phyloP scores from a whole-genome alignment of 1,139 yeast species.

The Spathaspora sp. region DNA sequence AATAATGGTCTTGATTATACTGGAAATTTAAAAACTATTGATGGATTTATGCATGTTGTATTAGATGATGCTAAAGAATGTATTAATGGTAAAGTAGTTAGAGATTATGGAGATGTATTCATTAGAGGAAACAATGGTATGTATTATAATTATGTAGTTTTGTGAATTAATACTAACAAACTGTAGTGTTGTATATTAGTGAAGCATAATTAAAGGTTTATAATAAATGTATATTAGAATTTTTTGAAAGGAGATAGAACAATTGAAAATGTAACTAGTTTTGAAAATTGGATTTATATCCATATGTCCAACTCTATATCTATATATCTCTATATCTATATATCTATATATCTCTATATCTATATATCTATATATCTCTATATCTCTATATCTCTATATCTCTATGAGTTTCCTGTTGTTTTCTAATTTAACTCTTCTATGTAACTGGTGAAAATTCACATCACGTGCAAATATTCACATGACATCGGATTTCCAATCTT shows the following conservation, averaged over 20 bases:
- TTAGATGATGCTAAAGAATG: constrained; percentile 74
- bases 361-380: no score
- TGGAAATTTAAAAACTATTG: constrained; percentile 82
- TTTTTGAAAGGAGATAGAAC: not conserved
- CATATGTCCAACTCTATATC: no score
- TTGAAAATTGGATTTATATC: no score
- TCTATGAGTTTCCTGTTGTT: no score
- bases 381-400: no score
- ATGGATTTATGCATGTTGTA: constrained; percentile 95
- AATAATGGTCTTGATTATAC: constrained; percentile 82
- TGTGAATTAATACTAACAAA: constrained; percentile 4
- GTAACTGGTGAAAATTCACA: no score
- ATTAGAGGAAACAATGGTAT: constrained; percentile 91
- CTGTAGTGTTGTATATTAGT: constrained; percentile 48
- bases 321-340: no score
- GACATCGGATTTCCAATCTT: not conserved
- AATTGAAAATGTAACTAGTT: not conserved
- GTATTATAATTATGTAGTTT: constrained; percentile 28
- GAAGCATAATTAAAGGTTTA: constrained; percentile 26
- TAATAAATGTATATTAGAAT: constrained; percentile 8
- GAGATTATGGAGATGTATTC: constrained; percentile 79
- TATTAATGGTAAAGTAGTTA: constrained; percentile 55
- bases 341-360: no score
- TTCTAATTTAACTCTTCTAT: no score
- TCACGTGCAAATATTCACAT: constrained; percentile 1